Base-by-base conservation (phyloP, 805 yeast genomes). In the Saturnispora kantuleensis region DNA sequence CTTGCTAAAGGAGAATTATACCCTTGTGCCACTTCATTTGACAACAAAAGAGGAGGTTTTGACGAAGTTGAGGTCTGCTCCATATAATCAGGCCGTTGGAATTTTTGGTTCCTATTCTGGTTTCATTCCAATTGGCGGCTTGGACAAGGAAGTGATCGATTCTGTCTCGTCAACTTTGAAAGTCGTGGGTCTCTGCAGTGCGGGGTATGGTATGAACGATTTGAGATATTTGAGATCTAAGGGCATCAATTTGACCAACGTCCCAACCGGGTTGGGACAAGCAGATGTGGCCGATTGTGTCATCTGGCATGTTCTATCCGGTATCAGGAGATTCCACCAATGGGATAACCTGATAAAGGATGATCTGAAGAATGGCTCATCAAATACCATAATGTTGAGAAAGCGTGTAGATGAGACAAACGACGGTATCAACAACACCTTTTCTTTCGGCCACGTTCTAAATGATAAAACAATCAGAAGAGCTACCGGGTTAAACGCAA, bases 221-320 rank as follows among this genome's bases (percentile, higher is more conserved):
- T 63, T 68, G 3, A 47, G 48, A 5, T 60, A 52, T 8, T 54
- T 75, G 61, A 52, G 51, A 52, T 44, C 34, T 8, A 41, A 40
- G 42, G 72, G 71, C 11, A 74, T 84, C 26, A 54, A 64, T 7
- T 66, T 84, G 48, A 75, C 84, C 48, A 81, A 84, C 55, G 79
- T 78, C 45, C 74, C 84, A 47, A 64, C 73, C 10, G 64, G 68
- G 34, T 77, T 82, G 0, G 45, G 18, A 8, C 42, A 42, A 32
- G 76, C 84, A 1, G 81, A 83, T 12, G 94, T 84, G 26, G 84
- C 89, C 3, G 94, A 84, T 50, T 63, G 79, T 47, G 90, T 81
- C 3, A 62, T 82, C 38, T 71, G 65, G 54, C 68, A 79, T 51
- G 65, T 83, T 0, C 57, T 84, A 46, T 70, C 77, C 33, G 71